Percentiles rank a stretch among this genome's conserved stretches.
These are phyloP conservation scores for Podila epicladia DNA, from an alignment of 192 early-diverging fungal genomes.

Conservation along the genomic window DNA sequence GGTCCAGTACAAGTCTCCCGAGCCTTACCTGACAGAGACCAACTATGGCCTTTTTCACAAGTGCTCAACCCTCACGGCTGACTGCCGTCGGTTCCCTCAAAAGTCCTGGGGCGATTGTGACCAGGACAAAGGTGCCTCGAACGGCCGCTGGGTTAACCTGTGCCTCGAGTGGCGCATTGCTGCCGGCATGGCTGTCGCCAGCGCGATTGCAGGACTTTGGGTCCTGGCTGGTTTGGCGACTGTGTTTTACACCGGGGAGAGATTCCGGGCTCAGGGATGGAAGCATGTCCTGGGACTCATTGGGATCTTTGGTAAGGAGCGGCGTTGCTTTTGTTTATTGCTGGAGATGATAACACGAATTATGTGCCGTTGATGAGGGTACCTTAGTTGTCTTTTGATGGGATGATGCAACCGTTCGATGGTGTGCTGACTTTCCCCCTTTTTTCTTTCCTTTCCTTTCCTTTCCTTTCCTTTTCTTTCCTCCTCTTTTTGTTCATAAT, in stretches of 20 bases:
- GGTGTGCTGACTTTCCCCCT: neutral
- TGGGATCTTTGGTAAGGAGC: constrained; percentile 35
- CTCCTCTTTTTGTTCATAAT: neutral
- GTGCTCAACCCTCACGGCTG: constrained; percentile 42
- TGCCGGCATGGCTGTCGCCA: constrained; percentile 11
- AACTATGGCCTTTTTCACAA: constrained; percentile 50
- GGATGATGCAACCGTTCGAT: neutral
- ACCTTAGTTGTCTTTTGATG: neutral
- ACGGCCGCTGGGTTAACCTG: constrained; percentile 31
- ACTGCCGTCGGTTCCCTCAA: constrained; percentile 48
- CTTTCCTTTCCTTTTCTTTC: neutral
- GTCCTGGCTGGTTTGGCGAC: constrained; percentile 24
- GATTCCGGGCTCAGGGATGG: constrained; percentile 37
- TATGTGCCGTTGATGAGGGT: no score
- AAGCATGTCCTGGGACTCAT: constrained; percentile 42
- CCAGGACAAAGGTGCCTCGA: constrained; percentile 19
- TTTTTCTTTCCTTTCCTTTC: neutral
- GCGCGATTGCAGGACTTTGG: constrained; percentile 30
- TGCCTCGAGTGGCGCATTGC: constrained; percentile 44
- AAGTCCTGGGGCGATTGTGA: constrained; percentile 49
- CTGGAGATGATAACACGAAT: no score
- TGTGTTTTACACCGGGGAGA: constrained; percentile 39
- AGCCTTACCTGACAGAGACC: constrained; percentile 28
- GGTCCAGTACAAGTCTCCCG: constrained; percentile 43
- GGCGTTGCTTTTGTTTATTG: neutral